Base-by-base conservation (phyloP, 805 yeast species). In the Sporopachydermia quercuum region DNA sequence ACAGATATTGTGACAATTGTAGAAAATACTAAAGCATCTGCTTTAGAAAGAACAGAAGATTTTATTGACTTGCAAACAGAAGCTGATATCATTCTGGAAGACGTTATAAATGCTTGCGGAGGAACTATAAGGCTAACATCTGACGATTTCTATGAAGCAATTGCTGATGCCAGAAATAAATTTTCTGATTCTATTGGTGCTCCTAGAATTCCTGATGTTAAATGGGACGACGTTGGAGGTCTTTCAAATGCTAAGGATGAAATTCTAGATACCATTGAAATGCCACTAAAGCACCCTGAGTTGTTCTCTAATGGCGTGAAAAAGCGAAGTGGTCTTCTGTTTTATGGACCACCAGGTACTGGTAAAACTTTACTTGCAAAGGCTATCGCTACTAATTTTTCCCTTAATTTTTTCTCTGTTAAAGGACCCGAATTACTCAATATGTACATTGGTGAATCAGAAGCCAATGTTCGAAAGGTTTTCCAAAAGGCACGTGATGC, bases 301-400 rank as follows among this genome's bases (percentile, higher is more conserved):
- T 62, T 91, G 42, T 89, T 89, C 58, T 70, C 76, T 39, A 76
- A 77, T 37, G 97, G 97, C 0, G 72, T 91, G 55, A 89, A 91
- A 57, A 89, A 89, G 55, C 70, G 98, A 58, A 78, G 93, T 52
- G 98, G 98, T 38, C 82, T 91, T 33, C 61, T 91, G 46, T 86
- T 91, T 56, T 91, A 91, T 60, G 98, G 98, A 0, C 98, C 98
- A 0, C 98, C 98, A 0, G 98, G 98, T 16, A 91, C 98, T 0
- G 98, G 98, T 49, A 91, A 91, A 55, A 91, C 98, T 0, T 65
- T 91, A 18, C 66, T 91, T 43, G 98, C 98, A 8, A 91, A 91
- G 57, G 97, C 97, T 0, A 91, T 91, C 49, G 98, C 98, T 2
- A 84, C 96, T 0, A 84, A 87, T 48, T 91, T 89, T 57, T 81